Percentiles rank a stretch among this genome's conserved stretches.
Evolutionary conservation across 768 basidiomycete genomes (phyloP).

Genomic region (Boletus vermiculosoides): DNA sequence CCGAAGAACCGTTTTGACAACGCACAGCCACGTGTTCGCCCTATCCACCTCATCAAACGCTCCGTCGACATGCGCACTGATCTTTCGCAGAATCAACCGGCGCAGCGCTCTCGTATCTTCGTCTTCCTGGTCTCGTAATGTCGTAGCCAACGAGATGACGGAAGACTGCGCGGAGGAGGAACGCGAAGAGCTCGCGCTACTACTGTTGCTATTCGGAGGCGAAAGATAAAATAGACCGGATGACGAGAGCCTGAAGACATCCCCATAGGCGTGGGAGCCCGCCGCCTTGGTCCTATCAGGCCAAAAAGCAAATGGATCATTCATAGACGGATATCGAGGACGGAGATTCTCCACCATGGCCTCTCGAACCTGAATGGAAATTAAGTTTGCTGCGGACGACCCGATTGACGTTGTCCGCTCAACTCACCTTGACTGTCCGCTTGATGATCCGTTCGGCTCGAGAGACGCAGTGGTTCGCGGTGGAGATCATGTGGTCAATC

Average conservation of each 20-base stretch:
- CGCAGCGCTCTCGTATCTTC: constrained; percentile 63
- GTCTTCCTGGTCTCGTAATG: constrained; percentile 55
- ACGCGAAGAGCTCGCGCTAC: constrained; percentile 15
- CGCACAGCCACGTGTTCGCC: constrained; percentile 55
- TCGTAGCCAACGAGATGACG: constrained; percentile 46
- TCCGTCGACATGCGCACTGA: constrained; percentile 53
- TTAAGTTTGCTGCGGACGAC: constrained; percentile 4
- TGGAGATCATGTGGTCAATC: constrained; percentile 57
- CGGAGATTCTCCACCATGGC: constrained; percentile 45
- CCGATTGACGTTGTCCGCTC: neutral
- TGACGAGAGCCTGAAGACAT: constrained; percentile 5
- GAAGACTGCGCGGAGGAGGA: constrained; percentile 36
- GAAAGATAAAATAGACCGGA: constrained; percentile 23
- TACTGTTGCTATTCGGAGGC: constrained; percentile 12
- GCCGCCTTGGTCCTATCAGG: constrained; percentile 1
- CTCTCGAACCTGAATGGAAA: constrained; percentile 46
- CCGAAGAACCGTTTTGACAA: constrained; percentile 62
- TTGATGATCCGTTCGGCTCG: constrained; percentile 57
- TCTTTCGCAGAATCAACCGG: constrained; percentile 62
- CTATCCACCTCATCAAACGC: constrained; percentile 66
- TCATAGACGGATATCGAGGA: constrained; percentile 22
- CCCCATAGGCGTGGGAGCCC: neutral
- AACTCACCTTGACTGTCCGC: constrained; percentile 52
- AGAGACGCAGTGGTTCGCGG: constrained; percentile 54
- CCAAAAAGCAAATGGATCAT: constrained; percentile 23